These are phyloP conservation scores for Komagataella mondaviorum DNA, from an alignment of 805 yeast species.

Conservation along the genomic window DNA sequence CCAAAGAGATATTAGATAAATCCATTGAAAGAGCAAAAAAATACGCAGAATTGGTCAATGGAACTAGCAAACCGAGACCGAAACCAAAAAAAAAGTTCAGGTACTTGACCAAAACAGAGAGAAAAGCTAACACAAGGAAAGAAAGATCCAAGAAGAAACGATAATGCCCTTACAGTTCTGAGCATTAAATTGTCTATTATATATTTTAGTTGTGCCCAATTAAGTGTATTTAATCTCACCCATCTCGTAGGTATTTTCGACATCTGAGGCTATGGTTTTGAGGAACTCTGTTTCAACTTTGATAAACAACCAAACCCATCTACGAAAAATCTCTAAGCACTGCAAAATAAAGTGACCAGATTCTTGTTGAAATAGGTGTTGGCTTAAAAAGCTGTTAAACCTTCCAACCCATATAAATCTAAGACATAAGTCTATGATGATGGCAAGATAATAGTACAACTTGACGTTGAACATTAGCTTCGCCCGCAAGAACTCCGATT, in stretches of 20 bases:
- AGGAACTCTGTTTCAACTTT: constrained; percentile 69
- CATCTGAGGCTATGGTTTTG: constrained; percentile 8
- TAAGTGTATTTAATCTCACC: not conserved
- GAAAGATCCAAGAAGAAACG: constrained; percentile 15
- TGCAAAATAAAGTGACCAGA: constrained; percentile 58
- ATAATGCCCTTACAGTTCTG: constrained; percentile 19
- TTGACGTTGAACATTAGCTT: constrained; percentile 16
- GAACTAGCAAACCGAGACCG: constrained; percentile 20
- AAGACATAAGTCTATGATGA: constrained; percentile 44
- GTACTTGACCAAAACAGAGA: constrained; percentile 70
- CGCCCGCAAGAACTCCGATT: constrained; percentile 13
- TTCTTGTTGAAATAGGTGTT: constrained; percentile 24
- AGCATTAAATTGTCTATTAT: not conserved
- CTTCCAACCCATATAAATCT: constrained; percentile 72
- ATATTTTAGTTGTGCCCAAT: not conserved
- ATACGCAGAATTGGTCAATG: constrained; percentile 51
- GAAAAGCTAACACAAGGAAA: constrained; percentile 38
- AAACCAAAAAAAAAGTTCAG: constrained; percentile 64
- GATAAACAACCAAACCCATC: constrained; percentile 84
- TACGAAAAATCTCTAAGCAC: constrained; percentile 60
- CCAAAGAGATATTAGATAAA: constrained; percentile 57
- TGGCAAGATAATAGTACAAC: constrained; percentile 39
- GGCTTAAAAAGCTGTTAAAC: constrained; percentile 12
- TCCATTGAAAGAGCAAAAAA: constrained; percentile 71
- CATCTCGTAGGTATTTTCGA: not conserved